Evolutionary conservation across 169 alveolate species (phyloP), one percentile per base, ranked within the genome.

Genomic region (Plasmodium gonderi): DNA sequence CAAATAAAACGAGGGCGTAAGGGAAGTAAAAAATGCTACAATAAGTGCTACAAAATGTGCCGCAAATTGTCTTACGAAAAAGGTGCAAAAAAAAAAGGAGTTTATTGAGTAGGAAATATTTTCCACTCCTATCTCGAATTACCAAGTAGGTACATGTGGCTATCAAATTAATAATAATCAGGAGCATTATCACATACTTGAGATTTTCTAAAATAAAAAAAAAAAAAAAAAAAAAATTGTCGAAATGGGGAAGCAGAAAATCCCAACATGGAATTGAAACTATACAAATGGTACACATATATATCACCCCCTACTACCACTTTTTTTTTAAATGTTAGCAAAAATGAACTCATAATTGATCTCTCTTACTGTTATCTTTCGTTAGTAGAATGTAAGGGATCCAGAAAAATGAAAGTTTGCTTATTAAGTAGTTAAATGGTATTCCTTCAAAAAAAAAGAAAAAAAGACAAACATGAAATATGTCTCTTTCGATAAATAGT

Each of bases 361-460:
- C 49, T 29, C 31, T 45, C 78, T 51, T 85, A 85, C 92, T 72
- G 78, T 51, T 74, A 38, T 42, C 45, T 38, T 26, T 74, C 75
- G 6, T 85, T 51, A 85, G 36, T 20, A 85, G 36, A 0, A 85
- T 85, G 67, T 85, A 85, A 33, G 92, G 92, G 64, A 85, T 74
- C 92, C 92, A 85, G 45, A 85, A 85, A 77, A 85, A 85, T 26
- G 85, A 85, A 14, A 49, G 40, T 85, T 85, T 85, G 65, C 79
- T 74, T 77, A 54, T 44, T 45, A 85, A 74, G 65, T 85, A 85
- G 49, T 85, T 85, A 64, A 85, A 75, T 31, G 87, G 83, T 8
- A 85, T 47, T 72, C 68, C 92, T 85, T 51, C 26, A 85, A 74
- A 83, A 82, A 75, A 85, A 74, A 60, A 72, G 44, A 83, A 42